These are phyloP conservation scores for Luzula sylvatica DNA, from an alignment of 176 grass and related monocot species.

Conservation along the genomic window DNA sequence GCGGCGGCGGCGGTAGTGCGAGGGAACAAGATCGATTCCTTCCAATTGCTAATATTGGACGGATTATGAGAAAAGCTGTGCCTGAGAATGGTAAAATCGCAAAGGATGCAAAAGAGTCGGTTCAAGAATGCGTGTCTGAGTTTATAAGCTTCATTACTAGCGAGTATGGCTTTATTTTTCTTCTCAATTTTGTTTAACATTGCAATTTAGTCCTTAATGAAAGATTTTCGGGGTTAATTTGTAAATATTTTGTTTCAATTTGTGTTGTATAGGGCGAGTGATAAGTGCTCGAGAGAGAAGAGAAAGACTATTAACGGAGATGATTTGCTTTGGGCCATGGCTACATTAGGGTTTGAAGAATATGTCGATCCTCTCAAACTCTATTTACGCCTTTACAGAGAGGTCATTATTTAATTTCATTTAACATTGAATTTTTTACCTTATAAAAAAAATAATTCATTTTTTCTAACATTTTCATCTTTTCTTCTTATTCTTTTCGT, in stretches of 20 bases:
- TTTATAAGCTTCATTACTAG: conserved; percentile 82
- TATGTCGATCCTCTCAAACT: conserved; percentile 64
- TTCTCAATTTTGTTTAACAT: background rate
- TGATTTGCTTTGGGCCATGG: conserved; percentile 56
- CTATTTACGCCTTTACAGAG: conserved; percentile 51
- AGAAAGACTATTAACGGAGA: conserved; percentile 74
- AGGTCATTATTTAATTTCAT: conserved; percentile 26
- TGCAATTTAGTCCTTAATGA: too few relatives aligned
- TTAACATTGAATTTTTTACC: background rate
- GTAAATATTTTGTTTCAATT: background rate
- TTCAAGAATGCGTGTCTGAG: conserved; percentile 81
- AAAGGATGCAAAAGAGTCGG: conserved; percentile 68
- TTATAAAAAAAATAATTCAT: conserved; percentile 1
- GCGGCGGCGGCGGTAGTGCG: conserved; percentile 6
- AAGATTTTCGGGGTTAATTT: background rate
- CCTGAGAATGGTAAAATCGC: conserved; percentile 80
- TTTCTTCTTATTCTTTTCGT: conserved; percentile 13
- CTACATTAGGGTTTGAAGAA: conserved; percentile 56
- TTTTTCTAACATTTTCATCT: background rate
- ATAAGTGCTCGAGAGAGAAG: conserved; percentile 76
- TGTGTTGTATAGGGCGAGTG: conserved; percentile 45
- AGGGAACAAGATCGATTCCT: conserved; percentile 71
- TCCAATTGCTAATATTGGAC: conserved; percentile 59
- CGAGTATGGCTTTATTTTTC: conserved; percentile 24
- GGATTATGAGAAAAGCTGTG: conserved; percentile 63